phyloP scores from a whole-genome alignment of 306 rosid genomes.

The Alnus rubra region DNA sequence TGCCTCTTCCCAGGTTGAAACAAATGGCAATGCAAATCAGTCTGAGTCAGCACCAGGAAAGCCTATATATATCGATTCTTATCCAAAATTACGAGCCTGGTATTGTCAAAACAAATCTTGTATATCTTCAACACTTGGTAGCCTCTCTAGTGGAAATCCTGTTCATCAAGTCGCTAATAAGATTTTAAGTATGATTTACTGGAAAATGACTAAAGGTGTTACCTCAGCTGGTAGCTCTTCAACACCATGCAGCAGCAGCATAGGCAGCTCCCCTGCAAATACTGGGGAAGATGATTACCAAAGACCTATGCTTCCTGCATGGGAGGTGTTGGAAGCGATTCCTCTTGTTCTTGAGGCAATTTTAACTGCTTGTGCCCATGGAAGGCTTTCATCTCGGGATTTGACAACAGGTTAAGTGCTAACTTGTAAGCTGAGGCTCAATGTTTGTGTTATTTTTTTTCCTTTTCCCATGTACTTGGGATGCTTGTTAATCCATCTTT shows the following conservation, averaged over 20 bases:
- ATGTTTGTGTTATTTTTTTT: slow-evolving; percentile 17
- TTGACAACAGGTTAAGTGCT: slow-evolving; percentile 70
- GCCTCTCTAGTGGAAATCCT: slow-evolving; percentile 62
- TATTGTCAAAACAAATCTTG: slow-evolving; percentile 71
- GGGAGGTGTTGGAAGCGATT: slow-evolving; percentile 80
- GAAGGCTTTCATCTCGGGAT: slow-evolving; percentile 77
- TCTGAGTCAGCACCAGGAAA: slow-evolving; percentile 38
- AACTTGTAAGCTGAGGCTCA: slow-evolving; percentile 23
- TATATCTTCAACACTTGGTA: slow-evolving; percentile 59
- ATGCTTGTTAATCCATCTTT: not conserved
- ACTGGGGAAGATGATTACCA: slow-evolving; percentile 53
- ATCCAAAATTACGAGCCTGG: slow-evolving; percentile 70
- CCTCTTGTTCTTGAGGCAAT: slow-evolving; percentile 77
- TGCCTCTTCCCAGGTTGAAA: slow-evolving; percentile 41
- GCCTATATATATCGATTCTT: slow-evolving; percentile 59
- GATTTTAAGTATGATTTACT: slow-evolving; percentile 69
- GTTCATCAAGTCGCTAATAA: slow-evolving; percentile 61
- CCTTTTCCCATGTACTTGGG: not conserved
- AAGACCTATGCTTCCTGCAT: slow-evolving; percentile 68
- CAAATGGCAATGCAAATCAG: slow-evolving; percentile 34
- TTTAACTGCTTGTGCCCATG: slow-evolving; percentile 78
- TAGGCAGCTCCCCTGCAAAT: slow-evolving; percentile 43
- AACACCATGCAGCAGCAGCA: slow-evolving; percentile 43
- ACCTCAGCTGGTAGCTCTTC: slow-evolving; percentile 47
- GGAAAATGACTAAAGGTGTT: slow-evolving; percentile 62